Base-by-base conservation (phyloP, 768 basidiomycete genomes). In the Botryobasidium botryosum region DNA sequence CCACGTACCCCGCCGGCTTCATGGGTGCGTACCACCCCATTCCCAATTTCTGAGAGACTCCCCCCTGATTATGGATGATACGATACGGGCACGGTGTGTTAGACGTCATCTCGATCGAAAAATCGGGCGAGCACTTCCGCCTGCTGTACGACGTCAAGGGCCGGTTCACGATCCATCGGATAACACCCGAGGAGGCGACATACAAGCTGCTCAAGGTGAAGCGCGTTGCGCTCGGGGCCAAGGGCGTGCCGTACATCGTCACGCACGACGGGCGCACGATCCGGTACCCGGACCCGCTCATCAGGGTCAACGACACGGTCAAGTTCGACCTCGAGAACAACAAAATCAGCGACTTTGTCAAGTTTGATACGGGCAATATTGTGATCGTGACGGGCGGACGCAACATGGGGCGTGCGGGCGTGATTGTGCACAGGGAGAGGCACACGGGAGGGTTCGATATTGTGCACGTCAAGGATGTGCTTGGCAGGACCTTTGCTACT, bases 241-340 rank as follows among this genome's bases (percentile, higher is more conserved):
- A 85, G 61, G 90, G 90, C 55, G 90, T 99, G 40, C 94, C 94
- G 44, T 79, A 91, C 71, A 71, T 99, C 55, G 86, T 96, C 66
- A 96, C 92, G 54, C 94, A 99, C 69, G 94, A 99, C 59, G 94
- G 94, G 43, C 88, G 94, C 62, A 99, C 94, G 53, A 97, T 99
- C 69, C 91, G 94, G 52, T 99, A 96, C 70, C 92, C 94, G 55
- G 94, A 99, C 65, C 94, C 94, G 25, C 63, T 66, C 55, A 88
- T 99, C 75, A 75, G 71, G 58, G 87, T 85, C 64, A 92, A 97
- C 72, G 94, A 97, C 68, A 88, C 90, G 43, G 77, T 97, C 65
- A 94, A 87, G 66, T 97, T 82, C 61, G 94, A 97, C 66, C 69
- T 99, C 51, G 84, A 87, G 63, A 80, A 87, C 65, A 73, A 74